Evolutionary conservation across 2,329 filamentous ascomycete genomes (phyloP).

Genomic region (Sarocladiaceae sp.): DNA sequence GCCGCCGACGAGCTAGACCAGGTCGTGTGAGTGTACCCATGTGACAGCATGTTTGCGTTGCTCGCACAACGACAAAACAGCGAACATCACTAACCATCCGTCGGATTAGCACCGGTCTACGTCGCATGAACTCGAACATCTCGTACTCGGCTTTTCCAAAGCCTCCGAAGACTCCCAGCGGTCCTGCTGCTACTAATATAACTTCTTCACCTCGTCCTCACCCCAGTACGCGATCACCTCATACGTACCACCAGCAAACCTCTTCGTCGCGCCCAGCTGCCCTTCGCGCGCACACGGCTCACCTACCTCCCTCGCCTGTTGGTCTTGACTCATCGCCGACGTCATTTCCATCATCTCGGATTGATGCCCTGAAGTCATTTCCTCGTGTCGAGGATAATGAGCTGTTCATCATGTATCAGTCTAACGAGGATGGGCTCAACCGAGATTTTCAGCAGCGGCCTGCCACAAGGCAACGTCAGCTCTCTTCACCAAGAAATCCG

Average conservation of each 20-base stretch:
- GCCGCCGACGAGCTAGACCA: slow-evolving; percentile 3
- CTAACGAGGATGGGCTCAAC: background rate
- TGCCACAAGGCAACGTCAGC: background rate
- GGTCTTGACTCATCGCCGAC: background rate
- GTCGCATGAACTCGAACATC: background rate
- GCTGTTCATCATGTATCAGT: slow-evolving; percentile 4
- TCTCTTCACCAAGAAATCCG: slow-evolving; percentile 1
- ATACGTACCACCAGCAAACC: background rate
- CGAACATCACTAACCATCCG: no score
- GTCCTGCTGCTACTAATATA: no score
- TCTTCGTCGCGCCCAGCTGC: background rate
- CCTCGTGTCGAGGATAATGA: slow-evolving; percentile 2
- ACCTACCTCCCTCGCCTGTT: background rate
- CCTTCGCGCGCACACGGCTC: background rate
- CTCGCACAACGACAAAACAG: no score
- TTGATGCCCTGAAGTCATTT: background rate
- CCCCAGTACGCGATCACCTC: no score
- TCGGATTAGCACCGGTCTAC: background rate
- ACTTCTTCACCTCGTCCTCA: slow-evolving; percentile 1
- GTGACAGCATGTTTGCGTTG: background rate
- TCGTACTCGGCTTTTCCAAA: slow-evolving; percentile 6
- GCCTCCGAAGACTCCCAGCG: background rate
- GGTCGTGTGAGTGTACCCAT: slow-evolving; percentile 1
- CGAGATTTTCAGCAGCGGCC: background rate
- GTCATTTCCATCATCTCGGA: background rate